These are phyloP conservation scores for Skeletonema grethae DNA, from an alignment of 108 stramenopile species.

Conservation along the genomic window DNA sequence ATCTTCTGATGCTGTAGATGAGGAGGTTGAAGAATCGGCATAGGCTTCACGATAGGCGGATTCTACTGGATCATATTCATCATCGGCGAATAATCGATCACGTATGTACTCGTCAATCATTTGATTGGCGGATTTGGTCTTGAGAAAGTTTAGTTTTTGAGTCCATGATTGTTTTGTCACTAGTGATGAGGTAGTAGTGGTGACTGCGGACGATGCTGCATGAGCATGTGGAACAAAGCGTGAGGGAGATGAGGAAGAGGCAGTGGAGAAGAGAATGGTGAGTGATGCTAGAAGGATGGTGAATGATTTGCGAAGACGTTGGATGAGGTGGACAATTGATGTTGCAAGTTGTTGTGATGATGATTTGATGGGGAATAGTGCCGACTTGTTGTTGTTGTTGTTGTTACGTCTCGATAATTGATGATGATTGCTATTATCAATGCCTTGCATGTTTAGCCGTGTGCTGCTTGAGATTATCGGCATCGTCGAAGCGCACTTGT, in stretches of 20 bases:
- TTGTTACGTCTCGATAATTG: not conserved
- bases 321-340: not conserved
- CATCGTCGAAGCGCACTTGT: not conserved
- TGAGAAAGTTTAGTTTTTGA: constrained; percentile 20
- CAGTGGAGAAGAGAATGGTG: constrained; percentile 21
- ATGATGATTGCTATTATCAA: not conserved
- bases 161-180: not conserved
- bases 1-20: not conserved
- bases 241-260: not conserved
- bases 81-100: constrained; percentile 81
- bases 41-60: constrained; percentile 77
- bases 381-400: not conserved
- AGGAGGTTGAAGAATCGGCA: constrained; percentile 12
- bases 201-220: not conserved
- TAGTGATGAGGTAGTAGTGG: not conserved
- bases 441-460: not conserved
- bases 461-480: not conserved
- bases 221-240: constrained; percentile 15
- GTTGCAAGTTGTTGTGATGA: not conserved
- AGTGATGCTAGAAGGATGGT: constrained; percentile 34
- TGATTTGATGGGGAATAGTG: not conserved
- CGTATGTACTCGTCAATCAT: constrained; percentile 74
- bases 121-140: constrained; percentile 53
- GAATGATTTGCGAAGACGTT: constrained; percentile 20
- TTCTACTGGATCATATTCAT: constrained; percentile 77